phyloP scores from a whole-genome alignment of 768 basidiomycete species.

The Tubosaeta sp. region DNA sequence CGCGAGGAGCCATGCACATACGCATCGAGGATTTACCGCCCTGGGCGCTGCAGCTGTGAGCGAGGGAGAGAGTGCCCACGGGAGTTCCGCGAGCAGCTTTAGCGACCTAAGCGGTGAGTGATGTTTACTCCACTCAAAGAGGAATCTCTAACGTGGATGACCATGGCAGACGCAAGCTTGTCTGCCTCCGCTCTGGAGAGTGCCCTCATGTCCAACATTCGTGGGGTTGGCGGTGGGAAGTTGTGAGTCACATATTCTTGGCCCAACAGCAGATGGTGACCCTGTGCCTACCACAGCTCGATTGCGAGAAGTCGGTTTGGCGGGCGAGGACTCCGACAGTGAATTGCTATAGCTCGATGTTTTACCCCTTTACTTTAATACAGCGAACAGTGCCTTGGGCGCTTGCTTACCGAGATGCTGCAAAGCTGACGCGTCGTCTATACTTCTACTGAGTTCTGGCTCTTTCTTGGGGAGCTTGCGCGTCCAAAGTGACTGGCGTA shows the following conservation, averaged over 20 bases:
- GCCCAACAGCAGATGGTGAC: background rate
- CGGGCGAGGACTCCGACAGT: conserved; percentile 28
- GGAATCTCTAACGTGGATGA: background rate
- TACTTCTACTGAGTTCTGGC: conserved; percentile 20
- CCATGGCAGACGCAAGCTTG: conserved; percentile 57
- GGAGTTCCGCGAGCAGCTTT: conserved; percentile 77
- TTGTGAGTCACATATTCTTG: conserved; percentile 47
- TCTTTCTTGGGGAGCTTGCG: conserved; percentile 19
- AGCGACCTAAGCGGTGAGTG: conserved; percentile 79
- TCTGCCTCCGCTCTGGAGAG: conserved; percentile 80
- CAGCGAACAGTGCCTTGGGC: conserved; percentile 1
- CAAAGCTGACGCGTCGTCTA: conserved; percentile 13
- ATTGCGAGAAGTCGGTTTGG: conserved; percentile 31
- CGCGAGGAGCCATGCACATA: conserved; percentile 47
- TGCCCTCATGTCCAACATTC: conserved; percentile 72
- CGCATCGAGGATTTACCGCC: conserved; percentile 42
- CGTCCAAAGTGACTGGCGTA: conserved; percentile 8
- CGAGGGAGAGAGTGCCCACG: conserved; percentile 59
- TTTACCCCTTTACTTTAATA: conserved; percentile 6
- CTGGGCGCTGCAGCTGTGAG: conserved; percentile 39
- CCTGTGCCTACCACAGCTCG: conserved; percentile 23
- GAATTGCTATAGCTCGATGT: background rate
- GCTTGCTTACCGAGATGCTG: conserved; percentile 10
- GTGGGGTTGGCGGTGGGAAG: conserved; percentile 59
- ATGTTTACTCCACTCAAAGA: background rate